These are phyloP conservation scores for Syzygium syzygioides DNA, from an alignment of 441 rosid genomes.

Conservation along the genomic window DNA sequence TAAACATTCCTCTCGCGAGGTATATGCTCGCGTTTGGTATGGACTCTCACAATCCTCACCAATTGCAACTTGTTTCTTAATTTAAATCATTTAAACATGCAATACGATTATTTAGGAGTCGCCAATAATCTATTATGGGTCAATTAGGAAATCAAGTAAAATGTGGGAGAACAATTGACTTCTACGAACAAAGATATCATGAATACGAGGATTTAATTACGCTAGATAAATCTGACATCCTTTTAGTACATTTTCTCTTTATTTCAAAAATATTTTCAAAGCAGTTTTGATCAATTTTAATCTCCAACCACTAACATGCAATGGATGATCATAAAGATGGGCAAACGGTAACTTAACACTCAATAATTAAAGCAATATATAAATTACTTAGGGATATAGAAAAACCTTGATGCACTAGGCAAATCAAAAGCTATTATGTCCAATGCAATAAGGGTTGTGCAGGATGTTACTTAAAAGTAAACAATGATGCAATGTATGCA, in stretches of 20 bases:
- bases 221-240: background rate
- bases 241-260: background rate
- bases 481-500: background rate
- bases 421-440: background rate
- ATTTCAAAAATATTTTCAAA: background rate
- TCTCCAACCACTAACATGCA: background rate
- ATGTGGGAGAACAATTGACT: background rate
- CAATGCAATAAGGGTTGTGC: background rate
- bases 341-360: background rate
- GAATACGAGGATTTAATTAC: fast-evolving
- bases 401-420: background rate
- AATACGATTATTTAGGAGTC: background rate
- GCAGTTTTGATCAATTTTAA: background rate
- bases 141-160: background rate
- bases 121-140: background rate
- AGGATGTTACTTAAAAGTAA: background rate
- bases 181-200: background rate
- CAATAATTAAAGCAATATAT: background rate
- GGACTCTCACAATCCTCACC: fast-evolving
- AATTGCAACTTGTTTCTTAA: background rate
- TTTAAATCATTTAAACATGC: background rate
- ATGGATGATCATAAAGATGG: background rate
- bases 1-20: too few species aligned
- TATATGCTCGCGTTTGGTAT: background rate
- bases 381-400: background rate